Evolutionary conservation across 1,284 basidiomycete species (phyloP), one percentile per base, ranked within the genome.

Genomic region (Tremellales sp.): DNA sequence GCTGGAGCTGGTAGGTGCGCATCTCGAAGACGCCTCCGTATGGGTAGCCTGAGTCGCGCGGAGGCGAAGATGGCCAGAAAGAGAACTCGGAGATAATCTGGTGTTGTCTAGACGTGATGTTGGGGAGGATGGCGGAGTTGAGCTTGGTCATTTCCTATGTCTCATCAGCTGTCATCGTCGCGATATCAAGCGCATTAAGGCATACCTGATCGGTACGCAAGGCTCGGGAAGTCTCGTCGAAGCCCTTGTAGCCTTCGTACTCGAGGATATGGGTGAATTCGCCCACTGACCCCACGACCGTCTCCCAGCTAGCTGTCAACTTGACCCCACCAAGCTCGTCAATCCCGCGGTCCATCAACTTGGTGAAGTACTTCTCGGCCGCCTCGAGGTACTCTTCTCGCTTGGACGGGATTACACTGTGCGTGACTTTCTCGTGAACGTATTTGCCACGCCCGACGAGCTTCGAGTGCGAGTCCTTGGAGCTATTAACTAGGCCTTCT

Each of bases 41-140:
- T 0, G 59, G 58, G 51, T 53, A 68, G 0, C 67, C 63, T 31
- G 57, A 81, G 19, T 83, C 79, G 60, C 81, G 86, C 2, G 90
- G 89, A 25, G 91, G 89, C 13, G 86, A 82, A 3, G 89, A 89
- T 2, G 90, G 89, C 70, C 91, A 84, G 76, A 96, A 93, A 1
- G 88, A 88, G 74, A 97, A 97, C 71, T 97, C 93, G 68, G 91
- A 89, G 58, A 84, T 84, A 46, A 94, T 79, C 62, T 93, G 89
- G 21, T 80, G 80, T 41, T 83, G 80, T 45, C 89, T 82, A 4
- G 82, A 84, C 19, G 75, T 78, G 42, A 94, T 70, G 68, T 81
- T 82, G 4, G 88, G 86, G 15, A 88, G 77, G 75, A 94, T 83
- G 19, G 79, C 56, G 19, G 40, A 41, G 26, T 58, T 40, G 40